phyloP scores from a whole-genome alignment of 768 basidiomycete species.

The Kwoniella botswanensis region DNA sequence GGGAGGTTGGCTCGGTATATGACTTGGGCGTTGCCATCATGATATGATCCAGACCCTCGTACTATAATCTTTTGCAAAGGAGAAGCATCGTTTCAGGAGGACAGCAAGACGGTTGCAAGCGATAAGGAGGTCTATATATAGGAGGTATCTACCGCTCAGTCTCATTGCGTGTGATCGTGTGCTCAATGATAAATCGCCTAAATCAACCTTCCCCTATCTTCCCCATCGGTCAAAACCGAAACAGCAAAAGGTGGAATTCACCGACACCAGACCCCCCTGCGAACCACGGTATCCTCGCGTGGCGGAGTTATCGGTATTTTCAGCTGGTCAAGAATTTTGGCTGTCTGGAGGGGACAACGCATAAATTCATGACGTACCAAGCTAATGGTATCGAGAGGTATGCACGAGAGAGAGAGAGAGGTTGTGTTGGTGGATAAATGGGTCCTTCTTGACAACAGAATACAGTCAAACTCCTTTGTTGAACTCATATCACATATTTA shows the following conservation, averaged over 20 bases:
- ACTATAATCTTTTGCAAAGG: not conserved
- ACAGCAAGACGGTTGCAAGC: not conserved
- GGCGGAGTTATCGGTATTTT: slow-evolving; percentile 15
- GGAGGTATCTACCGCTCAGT: not conserved
- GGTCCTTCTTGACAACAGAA: not conserved
- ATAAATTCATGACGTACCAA: not conserved
- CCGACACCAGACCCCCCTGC: not conserved
- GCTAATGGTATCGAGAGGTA: too few relatives aligned
- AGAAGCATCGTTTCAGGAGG: too few relatives aligned
- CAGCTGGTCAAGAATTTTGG: not conserved
- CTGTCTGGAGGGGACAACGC: not conserved
- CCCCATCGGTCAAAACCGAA: not conserved
- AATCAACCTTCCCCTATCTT: not conserved
- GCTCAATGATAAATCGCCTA: not conserved
- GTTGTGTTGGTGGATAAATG: too few relatives aligned
- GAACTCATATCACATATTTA: not conserved
- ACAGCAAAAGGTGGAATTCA: not conserved
- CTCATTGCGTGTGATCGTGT: slow-evolving; percentile 4
- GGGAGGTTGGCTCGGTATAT: slow-evolving; percentile 16
- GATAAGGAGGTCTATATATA: not conserved
- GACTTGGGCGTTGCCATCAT: slow-evolving; percentile 5
- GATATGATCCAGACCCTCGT: not conserved
- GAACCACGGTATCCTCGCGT: not conserved
- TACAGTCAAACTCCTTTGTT: not conserved
- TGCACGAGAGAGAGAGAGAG: too few relatives aligned